Conservation (phyloP, 2,329 filamentous ascomycete species). For the Colletotrichum simmondsii region DNA sequence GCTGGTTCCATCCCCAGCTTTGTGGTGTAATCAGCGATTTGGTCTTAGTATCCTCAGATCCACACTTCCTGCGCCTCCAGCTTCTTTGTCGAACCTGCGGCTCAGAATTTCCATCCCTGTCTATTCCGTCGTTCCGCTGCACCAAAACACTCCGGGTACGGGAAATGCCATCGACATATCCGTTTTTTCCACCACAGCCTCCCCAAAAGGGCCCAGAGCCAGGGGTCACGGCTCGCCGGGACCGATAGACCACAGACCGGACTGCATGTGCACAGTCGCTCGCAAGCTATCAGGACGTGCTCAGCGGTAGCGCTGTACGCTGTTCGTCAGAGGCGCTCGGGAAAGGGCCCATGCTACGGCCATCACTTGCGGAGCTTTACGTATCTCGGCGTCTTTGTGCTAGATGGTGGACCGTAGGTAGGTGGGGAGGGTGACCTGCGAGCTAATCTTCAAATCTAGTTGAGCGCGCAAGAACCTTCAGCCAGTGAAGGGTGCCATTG, state of each 20-base stretch:
- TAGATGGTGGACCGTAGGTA: not conserved
- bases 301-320: not conserved
- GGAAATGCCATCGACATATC: not conserved
- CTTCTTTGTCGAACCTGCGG: not conserved
- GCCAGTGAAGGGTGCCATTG: not conserved
- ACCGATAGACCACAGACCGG: constrained; percentile 10
- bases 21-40: not conserved
- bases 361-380: not conserved
- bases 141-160: not conserved
- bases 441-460: not conserved
- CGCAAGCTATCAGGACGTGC: not conserved
- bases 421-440: not conserved
- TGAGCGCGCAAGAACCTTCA: not conserved
- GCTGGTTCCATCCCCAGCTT: not conserved
- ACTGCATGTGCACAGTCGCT: constrained; percentile 3
- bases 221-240: constrained; percentile 1
- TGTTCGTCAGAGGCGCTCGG: not conserved
- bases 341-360: constrained; percentile 1
- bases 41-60: not conserved
- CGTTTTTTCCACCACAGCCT: not conserved
- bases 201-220: not conserved
- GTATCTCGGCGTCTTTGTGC: not conserved
- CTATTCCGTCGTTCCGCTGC: not conserved
- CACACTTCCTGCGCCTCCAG: not conserved
- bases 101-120: not conserved